Evolutionary conservation across 2,329 filamentous ascomycete species (phyloP).

Genomic region (Talaromyces sp.): DNA sequence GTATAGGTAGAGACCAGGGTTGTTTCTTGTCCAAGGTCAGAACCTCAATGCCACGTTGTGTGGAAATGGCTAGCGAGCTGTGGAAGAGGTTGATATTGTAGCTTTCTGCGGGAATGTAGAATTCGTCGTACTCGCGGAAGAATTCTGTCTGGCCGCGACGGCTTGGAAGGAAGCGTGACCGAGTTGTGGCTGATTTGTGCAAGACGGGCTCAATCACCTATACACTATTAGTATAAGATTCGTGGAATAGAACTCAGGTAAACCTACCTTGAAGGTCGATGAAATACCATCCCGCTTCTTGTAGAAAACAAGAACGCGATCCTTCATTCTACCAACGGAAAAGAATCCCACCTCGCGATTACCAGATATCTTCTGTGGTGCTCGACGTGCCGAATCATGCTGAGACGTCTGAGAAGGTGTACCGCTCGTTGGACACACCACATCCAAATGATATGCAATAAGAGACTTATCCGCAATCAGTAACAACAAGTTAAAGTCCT

Average conservation of each 20-base stretch:
- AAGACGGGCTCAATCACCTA: conserved; percentile 91
- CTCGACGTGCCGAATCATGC: conserved; percentile 71
- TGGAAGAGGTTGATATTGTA: conserved; percentile 96
- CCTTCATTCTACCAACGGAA: conserved; percentile 94
- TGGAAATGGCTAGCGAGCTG: conserved; percentile 86
- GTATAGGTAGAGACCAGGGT: conserved; percentile 87
- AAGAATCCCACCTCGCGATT: conserved; percentile 96
- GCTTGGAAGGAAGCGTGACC: conserved; percentile 63
- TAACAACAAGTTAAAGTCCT: conserved; percentile 91
- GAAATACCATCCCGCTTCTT: conserved; percentile 91
- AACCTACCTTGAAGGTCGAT: conserved; percentile 74
- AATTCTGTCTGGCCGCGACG: conserved; percentile 79
- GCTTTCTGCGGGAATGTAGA: conserved; percentile 95
- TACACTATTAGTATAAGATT: not conserved
- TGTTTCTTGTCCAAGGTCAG: conserved; percentile 97
- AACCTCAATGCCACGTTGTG: conserved; percentile 89
- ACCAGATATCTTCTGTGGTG: conserved; percentile 85
- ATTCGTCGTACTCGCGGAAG: conserved; percentile 97
- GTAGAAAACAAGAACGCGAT: conserved; percentile 90
- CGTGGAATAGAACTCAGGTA: not conserved
- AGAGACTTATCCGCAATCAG: conserved; percentile 88
- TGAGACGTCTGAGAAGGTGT: conserved; percentile 49
- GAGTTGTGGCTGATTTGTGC: conserved; percentile 86
- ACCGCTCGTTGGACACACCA: conserved; percentile 62
- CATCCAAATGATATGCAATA: conserved; percentile 90